Evolutionary conservation across 495 filamentous ascomycete genomes (phyloP).

Genomic region (Neurospora sp.): DNA sequence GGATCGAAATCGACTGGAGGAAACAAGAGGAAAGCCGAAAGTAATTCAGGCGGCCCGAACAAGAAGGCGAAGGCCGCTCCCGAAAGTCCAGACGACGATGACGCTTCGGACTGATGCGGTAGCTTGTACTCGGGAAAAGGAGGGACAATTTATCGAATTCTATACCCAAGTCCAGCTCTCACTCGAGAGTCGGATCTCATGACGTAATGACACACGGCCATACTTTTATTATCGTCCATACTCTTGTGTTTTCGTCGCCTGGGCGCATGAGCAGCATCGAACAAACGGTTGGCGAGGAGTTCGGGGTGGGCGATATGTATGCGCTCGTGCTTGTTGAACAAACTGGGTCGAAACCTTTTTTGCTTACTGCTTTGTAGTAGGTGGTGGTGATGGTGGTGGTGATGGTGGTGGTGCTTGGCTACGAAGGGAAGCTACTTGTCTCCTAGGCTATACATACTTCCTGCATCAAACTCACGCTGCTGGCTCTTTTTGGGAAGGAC

Average conservation of each 20-base stretch:
- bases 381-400: not conserved
- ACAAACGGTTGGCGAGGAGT: not conserved
- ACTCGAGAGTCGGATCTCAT: constrained; percentile 9
- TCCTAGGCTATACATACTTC: not conserved
- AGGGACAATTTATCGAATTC: constrained; percentile 2
- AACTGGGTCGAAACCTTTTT: not conserved
- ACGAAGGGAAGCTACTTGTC: not conserved
- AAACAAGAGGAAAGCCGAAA: constrained; percentile 35
- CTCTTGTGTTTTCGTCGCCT: not conserved
- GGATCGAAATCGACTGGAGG: constrained; percentile 17
- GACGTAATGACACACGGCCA: constrained; percentile 26
- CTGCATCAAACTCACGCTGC: not conserved
- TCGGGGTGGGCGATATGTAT: not conserved
- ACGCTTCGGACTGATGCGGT: constrained; percentile 39
- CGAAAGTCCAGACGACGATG: constrained; percentile 36
- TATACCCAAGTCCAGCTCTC: constrained; percentile 19
- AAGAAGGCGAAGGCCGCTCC: constrained; percentile 46
- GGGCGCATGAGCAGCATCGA: not conserved
- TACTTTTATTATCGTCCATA: constrained; percentile 14
- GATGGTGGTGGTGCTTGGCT: not conserved
- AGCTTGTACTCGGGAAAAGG: constrained; percentile 20
- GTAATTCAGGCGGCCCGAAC: constrained; percentile 32
- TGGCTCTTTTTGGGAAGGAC: not conserved
- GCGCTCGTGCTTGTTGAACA: not conserved
- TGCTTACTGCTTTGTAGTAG: not conserved